Evolutionary conservation across 2,329 filamentous ascomycete species (phyloP), one percentile per base, ranked within the genome.

Genomic region (Pyrenochaeta sp.): DNA sequence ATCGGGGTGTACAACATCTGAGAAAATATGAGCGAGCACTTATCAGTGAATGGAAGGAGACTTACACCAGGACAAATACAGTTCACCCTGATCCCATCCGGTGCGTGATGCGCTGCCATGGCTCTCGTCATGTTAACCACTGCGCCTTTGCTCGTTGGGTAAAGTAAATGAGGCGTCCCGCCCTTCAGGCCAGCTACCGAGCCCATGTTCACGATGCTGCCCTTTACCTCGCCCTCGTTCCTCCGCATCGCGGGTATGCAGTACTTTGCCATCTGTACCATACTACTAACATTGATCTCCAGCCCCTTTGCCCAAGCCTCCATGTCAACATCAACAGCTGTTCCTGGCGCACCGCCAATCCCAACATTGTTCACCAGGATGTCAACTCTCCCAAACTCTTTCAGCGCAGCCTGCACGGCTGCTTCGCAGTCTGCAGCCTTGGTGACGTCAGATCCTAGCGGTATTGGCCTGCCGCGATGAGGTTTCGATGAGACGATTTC

Each of bases 341-440:
- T 87, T 0, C 87, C 87, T 1, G 73, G 50, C 0, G 85, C 81
- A 0, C 87, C 87, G 3, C 79, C 78, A 17, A 89, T 76, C 0
- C 87, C 88, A 1, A 90, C 87, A 50, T 85, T 86, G 64, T 89
- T 89, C 31, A 89, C 76, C 0, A 90, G 74, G 36, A 89, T 85
- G 61, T 89, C 85, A 1, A 90, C 58, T 1, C 83, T 75, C 0
- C 85, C 85, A 58, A 83, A 89, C 1, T 69, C 61, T 2, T 76
- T 54, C 1, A 85, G 12, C 0, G 85, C 80, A 0, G 68, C 50
- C 0, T 77, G 48, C 56, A 79, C 75, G 27, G 70, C 67, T 14
- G 54, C 54, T 44, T 81, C 73, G 63, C 86, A 89, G 48, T 87
- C 83, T 0, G 51, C 50, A 14, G 81, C 76, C 0, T 72, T 70